phyloP scores from a whole-genome alignment of 371 early-diverging fungal species.

The Mucor sp. region DNA sequence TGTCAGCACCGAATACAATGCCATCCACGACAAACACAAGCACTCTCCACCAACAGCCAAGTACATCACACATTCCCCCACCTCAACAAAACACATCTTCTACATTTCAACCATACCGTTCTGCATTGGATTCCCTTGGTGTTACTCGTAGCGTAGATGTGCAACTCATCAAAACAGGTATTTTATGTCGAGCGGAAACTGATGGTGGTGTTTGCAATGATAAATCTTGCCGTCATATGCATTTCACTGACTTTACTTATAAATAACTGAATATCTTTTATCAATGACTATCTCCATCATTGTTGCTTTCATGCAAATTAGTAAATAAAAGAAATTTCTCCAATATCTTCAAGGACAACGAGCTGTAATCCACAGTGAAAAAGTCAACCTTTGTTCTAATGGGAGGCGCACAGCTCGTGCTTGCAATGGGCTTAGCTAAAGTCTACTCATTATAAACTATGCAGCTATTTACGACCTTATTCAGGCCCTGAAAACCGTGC shows the following conservation, averaged over 20 bases:
- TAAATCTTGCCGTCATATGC: conserved; percentile 21
- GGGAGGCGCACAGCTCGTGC: too few species aligned
- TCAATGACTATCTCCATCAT: not conserved
- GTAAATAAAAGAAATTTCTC: too few species aligned
- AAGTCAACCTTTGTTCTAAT: too few species aligned
- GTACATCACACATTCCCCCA: not conserved
- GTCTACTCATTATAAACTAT: too few species aligned
- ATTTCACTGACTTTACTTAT: not conserved
- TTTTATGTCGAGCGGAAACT: not conserved
- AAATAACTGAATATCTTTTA: too few species aligned
- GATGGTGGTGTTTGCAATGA: conserved; percentile 30
- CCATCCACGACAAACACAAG: not conserved
- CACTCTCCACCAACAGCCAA: not conserved
- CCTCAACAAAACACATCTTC: not conserved
- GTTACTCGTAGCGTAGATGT: not conserved
- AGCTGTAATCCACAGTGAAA: too few species aligned
- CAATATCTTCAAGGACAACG: too few species aligned
- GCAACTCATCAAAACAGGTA: not conserved
- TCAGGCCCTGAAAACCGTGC: too few species aligned
- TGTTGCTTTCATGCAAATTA: too few species aligned
- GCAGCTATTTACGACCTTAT: too few species aligned
- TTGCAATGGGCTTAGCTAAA: too few species aligned
- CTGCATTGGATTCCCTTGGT: not conserved
- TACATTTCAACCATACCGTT: not conserved
- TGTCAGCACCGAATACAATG: not conserved